Conservation (phyloP, 768 basidiomycete species). For the Macrolepiota fuliginosa region DNA sequence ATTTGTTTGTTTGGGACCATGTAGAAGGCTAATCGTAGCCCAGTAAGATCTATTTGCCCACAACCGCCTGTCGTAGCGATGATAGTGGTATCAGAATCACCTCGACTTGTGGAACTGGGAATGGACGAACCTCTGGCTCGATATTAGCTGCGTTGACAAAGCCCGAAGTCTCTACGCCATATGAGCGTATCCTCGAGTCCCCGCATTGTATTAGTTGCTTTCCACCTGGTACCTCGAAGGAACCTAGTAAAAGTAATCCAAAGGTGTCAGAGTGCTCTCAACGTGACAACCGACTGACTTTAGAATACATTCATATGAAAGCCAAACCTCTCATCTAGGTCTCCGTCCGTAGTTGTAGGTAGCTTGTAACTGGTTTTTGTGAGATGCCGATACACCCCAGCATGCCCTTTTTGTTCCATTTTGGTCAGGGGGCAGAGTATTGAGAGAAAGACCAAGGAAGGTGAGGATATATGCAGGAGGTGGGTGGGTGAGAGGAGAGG, state of each 20-base stretch:
- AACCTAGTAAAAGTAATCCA: conserved; percentile 37
- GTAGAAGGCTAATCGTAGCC: conserved; percentile 79
- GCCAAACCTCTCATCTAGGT: conserved; percentile 69
- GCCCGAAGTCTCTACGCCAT: conserved; percentile 78
- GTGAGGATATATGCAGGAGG: conserved; percentile 43
- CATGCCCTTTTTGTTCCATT: conserved; percentile 42
- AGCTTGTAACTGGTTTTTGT: conserved; percentile 47
- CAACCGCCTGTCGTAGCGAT: conserved; percentile 60
- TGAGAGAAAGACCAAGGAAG: conserved; percentile 56
- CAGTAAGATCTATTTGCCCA: conserved; percentile 77
- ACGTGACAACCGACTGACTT: conserved; percentile 33
- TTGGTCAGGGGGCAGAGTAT: conserved; percentile 39
- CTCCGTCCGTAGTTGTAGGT: conserved; percentile 37
- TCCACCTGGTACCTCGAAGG: conserved; percentile 73
- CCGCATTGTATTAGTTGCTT: conserved; percentile 49
- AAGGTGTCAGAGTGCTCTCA: not conserved
- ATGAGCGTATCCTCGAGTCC: conserved; percentile 66
- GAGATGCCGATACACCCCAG: conserved; percentile 57
- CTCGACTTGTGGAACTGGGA: not conserved
- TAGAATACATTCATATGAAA: conserved; percentile 68
- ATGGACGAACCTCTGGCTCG: conserved; percentile 62
- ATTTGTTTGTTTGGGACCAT: conserved; percentile 72
- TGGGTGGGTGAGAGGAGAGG: conserved; percentile 42
- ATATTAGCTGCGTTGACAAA: conserved; percentile 63
- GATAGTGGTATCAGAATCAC: not conserved